These are phyloP conservation scores for Monocercomonoides exilis DNA, from an alignment of 78 protist species.

Conservation along the genomic window DNA sequence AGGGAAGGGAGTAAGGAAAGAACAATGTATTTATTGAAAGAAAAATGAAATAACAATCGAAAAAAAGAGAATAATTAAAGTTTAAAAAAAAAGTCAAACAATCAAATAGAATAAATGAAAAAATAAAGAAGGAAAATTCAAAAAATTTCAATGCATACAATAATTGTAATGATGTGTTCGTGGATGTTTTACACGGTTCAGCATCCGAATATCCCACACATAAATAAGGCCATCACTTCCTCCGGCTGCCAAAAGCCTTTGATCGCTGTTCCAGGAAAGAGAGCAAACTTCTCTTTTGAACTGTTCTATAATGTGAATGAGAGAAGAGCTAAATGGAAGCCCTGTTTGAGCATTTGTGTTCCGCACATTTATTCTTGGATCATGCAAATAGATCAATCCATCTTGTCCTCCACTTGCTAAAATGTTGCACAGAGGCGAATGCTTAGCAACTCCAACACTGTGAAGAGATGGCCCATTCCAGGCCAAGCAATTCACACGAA, in stretches of 20 bases:
- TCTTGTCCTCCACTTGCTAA: too few species aligned
- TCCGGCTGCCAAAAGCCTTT: neutral
- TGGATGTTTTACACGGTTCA: neutral
- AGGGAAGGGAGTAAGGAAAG: too few species aligned
- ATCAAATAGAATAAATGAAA: neutral
- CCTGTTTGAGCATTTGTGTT: too few species aligned
- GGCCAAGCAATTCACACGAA: neutral
- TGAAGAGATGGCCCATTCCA: neutral
- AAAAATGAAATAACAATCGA: too few species aligned
- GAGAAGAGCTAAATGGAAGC: neutral
- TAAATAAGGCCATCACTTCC: neutral
- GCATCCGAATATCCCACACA: neutral
- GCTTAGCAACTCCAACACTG: neutral
- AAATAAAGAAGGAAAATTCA: too few species aligned
- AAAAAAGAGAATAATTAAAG: neutral
- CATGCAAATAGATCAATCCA: neutral
- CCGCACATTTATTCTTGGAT: too few species aligned
- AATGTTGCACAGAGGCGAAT: neutral
- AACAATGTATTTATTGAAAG: too few species aligned
- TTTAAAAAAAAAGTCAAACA: neutral
- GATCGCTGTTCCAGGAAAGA: neutral
- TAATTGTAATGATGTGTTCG: neutral
- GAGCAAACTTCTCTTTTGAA: neutral
- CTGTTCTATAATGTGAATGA: neutral
- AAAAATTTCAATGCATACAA: too few species aligned